phyloP scores from a whole-genome alignment of 306 rosid species.

The Astragalus membranaceus region DNA sequence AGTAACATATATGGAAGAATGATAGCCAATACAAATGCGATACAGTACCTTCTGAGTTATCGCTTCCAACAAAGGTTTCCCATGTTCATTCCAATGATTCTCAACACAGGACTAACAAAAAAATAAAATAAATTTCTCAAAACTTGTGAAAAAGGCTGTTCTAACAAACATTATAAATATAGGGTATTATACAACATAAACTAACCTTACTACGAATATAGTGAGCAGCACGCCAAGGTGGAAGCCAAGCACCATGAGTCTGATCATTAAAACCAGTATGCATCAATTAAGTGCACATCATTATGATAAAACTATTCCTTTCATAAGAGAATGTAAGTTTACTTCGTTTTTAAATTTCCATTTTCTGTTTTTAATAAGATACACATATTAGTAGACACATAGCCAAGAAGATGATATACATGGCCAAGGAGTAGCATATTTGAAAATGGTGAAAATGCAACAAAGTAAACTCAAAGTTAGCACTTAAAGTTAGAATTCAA shows the following conservation, averaged over 20 bases:
- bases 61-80: conserved; percentile 60
- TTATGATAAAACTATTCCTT: neutral
- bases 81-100: conserved; percentile 66
- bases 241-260: conserved; percentile 90
- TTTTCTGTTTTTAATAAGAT: too few species aligned
- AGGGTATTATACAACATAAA: neutral
- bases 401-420: too few species aligned
- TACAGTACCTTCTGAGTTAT: conserved; percentile 61
- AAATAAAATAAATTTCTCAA: too few species aligned
- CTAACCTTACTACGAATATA: conserved; percentile 53
- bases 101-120: conserved; percentile 44
- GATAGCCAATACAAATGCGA: conserved; percentile 14
- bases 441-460: too few species aligned
- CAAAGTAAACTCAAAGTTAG: too few species aligned
- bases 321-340: neutral
- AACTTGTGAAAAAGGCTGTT: conserved; percentile 11
- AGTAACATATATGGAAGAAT: neutral
- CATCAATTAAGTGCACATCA: conserved; percentile 17
- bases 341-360: too few species aligned
- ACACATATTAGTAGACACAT: too few species aligned
- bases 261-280: conserved; percentile 32
- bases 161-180: neutral
- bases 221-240: conserved; percentile 83
- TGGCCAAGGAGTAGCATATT: too few species aligned
- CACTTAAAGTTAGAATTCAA: too few species aligned